Percentiles rank a stretch among this genome's conserved stretches.
phyloP scores from a whole-genome alignment of 108 stramenopile genomes.

The Nitzschia inconspicua region DNA sequence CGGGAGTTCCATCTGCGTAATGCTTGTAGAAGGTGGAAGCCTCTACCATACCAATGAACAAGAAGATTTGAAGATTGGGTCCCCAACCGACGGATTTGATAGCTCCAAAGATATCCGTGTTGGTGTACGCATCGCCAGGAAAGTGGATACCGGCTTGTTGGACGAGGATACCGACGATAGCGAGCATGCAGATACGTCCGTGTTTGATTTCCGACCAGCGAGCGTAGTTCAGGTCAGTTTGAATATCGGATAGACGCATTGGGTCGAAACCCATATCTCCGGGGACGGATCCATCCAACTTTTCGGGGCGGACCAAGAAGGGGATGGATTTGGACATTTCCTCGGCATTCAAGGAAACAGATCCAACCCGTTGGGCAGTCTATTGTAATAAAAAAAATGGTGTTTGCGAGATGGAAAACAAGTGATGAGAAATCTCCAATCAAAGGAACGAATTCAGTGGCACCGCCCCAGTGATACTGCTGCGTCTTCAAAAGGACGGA shows the following conservation, averaged over 20 bases:
- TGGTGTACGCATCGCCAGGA: conserved; percentile 75
- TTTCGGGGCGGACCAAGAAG: conserved; percentile 88
- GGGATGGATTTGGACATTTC: conserved; percentile 90
- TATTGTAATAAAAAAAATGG: conserved; percentile 3
- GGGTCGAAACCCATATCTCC: conserved; percentile 97
- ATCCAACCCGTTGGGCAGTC: conserved; percentile 22
- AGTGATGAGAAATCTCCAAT: background rate
- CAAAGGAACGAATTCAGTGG: background rate
- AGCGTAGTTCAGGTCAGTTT: conserved; percentile 82
- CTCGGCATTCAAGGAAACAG: conserved; percentile 68
- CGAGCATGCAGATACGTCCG: conserved; percentile 90
- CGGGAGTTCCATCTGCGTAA: conserved; percentile 73
- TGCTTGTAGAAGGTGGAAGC: conserved; percentile 72
- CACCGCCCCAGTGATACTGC: background rate
- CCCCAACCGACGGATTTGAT: conserved; percentile 65
- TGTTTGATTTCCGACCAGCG: conserved; percentile 92
- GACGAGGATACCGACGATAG: conserved; percentile 77
- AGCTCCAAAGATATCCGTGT: conserved; percentile 80
- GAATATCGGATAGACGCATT: conserved; percentile 87
- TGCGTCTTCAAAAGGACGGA: background rate
- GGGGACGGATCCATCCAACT: conserved; percentile 93
- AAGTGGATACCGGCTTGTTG: conserved; percentile 74
- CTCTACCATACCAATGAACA: conserved; percentile 69
- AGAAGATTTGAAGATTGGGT: conserved; percentile 76
- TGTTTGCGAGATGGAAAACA: too few species aligned